These are phyloP conservation scores for Pinus taeda DNA, from an alignment of 75 land plant genomes.

Conservation along the genomic window DNA sequence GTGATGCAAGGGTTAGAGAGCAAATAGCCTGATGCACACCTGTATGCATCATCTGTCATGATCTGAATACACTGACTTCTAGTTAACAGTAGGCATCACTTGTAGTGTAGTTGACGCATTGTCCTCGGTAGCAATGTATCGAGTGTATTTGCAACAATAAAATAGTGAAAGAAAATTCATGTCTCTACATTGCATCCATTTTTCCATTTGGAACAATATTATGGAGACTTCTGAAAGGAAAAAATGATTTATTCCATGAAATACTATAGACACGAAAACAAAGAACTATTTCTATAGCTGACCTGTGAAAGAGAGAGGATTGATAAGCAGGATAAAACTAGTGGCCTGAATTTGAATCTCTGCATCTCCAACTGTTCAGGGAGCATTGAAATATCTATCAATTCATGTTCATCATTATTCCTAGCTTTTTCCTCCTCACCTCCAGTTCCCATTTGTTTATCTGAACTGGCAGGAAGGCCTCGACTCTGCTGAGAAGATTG, in stretches of 20 bases:
- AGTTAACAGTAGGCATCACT: neutral
- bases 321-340: slow-evolving; percentile 37
- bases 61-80: neutral
- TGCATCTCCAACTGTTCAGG: slow-evolving; percentile 48
- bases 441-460: slow-evolving; percentile 13
- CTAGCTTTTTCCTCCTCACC: slow-evolving; percentile 7
- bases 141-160: neutral
- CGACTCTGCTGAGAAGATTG: slow-evolving; percentile 14
- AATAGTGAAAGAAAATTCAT: neutral
- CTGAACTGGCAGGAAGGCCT: slow-evolving; percentile 11
- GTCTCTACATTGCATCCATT: neutral
- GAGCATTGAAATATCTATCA: slow-evolving; percentile 26
- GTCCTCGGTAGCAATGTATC: neutral
- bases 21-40: neutral
- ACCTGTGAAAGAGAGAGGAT: slow-evolving; percentile 65
- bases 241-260: neutral
- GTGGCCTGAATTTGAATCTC: slow-evolving; percentile 72
- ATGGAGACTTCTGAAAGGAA: neutral
- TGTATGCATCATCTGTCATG: neutral
- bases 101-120: neutral
- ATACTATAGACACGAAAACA: neutral
- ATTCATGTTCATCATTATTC: slow-evolving; percentile 4
- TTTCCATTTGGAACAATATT: neutral
- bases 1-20: neutral
- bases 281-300: neutral